A percentile compares a stretch with the other conserved stretches of the same genome.
phyloP scores from a whole-genome alignment of 1,139 yeast genomes.

The Trichomonascaceae sp. region DNA sequence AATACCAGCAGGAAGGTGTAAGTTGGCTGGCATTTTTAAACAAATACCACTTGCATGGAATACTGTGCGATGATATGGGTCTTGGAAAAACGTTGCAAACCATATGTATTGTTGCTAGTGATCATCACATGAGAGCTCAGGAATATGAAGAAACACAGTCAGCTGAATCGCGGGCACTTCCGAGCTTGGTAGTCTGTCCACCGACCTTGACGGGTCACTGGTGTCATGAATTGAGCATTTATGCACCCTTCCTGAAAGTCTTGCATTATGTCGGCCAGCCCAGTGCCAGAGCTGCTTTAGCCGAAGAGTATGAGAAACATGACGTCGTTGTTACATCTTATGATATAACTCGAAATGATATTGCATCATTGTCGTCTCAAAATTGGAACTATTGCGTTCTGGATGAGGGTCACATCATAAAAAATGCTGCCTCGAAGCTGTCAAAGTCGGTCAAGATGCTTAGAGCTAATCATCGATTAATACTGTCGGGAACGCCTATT shows the following conservation, averaged over 20 bases:
- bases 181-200: slow-evolving; percentile 88
- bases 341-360: slow-evolving; percentile 93
- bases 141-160: slow-evolving; percentile 53
- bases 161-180: slow-evolving; percentile 67
- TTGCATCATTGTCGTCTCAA: slow-evolving; percentile 50
- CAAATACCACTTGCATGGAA: slow-evolving; percentile 92
- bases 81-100: slow-evolving; percentile 96
- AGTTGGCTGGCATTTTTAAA: slow-evolving; percentile 96
- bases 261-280: slow-evolving; percentile 93
- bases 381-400: slow-evolving; percentile 91
- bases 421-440: slow-evolving; percentile 81
- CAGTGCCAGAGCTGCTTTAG: slow-evolving; percentile 53
- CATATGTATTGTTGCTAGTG: slow-evolving; percentile 93
- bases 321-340: slow-evolving; percentile 93
- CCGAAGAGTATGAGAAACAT: slow-evolving; percentile 47
- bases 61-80: slow-evolving; percentile 99
- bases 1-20: slow-evolving; percentile 97
- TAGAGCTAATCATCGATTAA: slow-evolving; percentile 80
- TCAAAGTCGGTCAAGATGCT: slow-evolving; percentile 82
- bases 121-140: slow-evolving; percentile 78
- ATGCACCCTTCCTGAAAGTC: slow-evolving; percentile 81
- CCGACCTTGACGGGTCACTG: slow-evolving; percentile 98
- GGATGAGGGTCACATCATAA: slow-evolving; percentile 97
- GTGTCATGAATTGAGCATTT: slow-evolving; percentile 91
- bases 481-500: slow-evolving; percentile 95